Conservation (phyloP, 768 basidiomycete species). For the Rickenella mellea region DNA sequence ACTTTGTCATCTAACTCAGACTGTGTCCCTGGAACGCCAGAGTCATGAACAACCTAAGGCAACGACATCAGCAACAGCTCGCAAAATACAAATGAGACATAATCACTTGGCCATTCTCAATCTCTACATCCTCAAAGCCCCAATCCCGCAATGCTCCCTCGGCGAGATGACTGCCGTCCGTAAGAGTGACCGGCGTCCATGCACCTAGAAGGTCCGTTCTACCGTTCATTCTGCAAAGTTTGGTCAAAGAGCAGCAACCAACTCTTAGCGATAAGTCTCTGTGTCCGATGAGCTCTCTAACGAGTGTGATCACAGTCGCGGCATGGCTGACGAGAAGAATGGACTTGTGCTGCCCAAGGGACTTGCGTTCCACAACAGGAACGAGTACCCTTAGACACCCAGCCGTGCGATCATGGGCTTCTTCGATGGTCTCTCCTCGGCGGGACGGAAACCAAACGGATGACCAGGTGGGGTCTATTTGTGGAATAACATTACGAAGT, state of each 20-base stretch:
- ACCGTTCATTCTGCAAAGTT: constrained; percentile 30
- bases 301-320: constrained; percentile 62
- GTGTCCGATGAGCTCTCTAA: constrained; percentile 47
- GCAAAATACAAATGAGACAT: background rate
- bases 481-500: constrained; percentile 45
- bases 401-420: constrained; percentile 50
- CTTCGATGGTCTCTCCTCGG: constrained; percentile 58
- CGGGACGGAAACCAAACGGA: constrained; percentile 64
- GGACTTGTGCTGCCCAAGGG: constrained; percentile 33
- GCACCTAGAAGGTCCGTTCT: constrained; percentile 22
- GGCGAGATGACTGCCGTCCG: constrained; percentile 47
- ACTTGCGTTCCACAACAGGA: constrained; percentile 36
- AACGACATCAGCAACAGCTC: constrained; percentile 1
- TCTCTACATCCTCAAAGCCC: constrained; percentile 71
- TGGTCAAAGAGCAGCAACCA: constrained; percentile 70
- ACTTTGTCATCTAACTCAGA: constrained; percentile 44
- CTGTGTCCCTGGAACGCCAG: constrained; percentile 62
- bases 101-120: constrained; percentile 51
- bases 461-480: constrained; percentile 55
- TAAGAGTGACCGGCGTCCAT: constrained; percentile 41
- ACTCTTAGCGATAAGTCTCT: constrained; percentile 44
- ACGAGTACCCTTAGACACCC: constrained; percentile 44
- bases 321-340: constrained; percentile 67
- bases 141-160: constrained; percentile 59
- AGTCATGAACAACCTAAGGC: constrained; percentile 56